Percentiles rank a stretch among this genome's conserved stretches.
Conservation (phyloP, 208 protist genomes). For the Porcisia hertigi region DNA sequence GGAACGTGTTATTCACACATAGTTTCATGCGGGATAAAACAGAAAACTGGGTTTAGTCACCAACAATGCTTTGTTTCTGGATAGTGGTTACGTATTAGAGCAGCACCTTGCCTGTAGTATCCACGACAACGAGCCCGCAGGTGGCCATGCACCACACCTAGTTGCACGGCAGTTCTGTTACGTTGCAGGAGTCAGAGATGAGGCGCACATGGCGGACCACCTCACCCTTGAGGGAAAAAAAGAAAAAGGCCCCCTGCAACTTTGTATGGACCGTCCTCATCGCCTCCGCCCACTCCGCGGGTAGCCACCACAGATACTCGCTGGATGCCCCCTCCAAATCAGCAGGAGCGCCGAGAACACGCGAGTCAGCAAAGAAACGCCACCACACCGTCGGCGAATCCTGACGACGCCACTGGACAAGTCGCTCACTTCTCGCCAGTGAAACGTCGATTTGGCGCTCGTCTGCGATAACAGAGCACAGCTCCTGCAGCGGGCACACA, state of each 20-base stretch:
- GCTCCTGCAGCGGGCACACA: slow-evolving; percentile 34
- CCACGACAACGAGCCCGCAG: background rate
- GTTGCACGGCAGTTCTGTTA: slow-evolving; percentile 25
- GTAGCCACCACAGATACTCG: slow-evolving; percentile 42
- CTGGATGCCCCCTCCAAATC: slow-evolving; percentile 3
- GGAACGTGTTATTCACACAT: background rate
- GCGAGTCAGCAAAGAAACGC: slow-evolving; percentile 42
- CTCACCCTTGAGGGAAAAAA: slow-evolving; percentile 13
- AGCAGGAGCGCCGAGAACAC: slow-evolving; percentile 11
- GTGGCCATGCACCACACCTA: background rate
- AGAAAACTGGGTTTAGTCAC: background rate
- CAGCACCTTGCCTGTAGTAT: too few relatives aligned
- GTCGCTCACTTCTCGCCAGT: slow-evolving; percentile 34
- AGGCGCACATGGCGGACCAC: slow-evolving; percentile 26
- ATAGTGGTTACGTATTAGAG: background rate
- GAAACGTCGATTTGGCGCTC: slow-evolving; percentile 47
- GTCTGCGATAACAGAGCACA: slow-evolving; percentile 49
- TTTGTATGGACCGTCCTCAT: slow-evolving; percentile 10
- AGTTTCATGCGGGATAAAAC: background rate
- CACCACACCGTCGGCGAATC: slow-evolving; percentile 40
- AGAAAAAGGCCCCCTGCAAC: slow-evolving; percentile 23
- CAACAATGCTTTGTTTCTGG: background rate
- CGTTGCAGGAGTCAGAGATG: slow-evolving; percentile 36
- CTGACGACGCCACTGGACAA: slow-evolving; percentile 36
- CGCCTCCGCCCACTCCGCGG: slow-evolving; percentile 47